A percentile compares a stretch with the other conserved stretches of the same genome.
These are phyloP conservation scores for Haberlea rhodopensis DNA, from an alignment of 257 asterid species.

Conservation along the genomic window DNA sequence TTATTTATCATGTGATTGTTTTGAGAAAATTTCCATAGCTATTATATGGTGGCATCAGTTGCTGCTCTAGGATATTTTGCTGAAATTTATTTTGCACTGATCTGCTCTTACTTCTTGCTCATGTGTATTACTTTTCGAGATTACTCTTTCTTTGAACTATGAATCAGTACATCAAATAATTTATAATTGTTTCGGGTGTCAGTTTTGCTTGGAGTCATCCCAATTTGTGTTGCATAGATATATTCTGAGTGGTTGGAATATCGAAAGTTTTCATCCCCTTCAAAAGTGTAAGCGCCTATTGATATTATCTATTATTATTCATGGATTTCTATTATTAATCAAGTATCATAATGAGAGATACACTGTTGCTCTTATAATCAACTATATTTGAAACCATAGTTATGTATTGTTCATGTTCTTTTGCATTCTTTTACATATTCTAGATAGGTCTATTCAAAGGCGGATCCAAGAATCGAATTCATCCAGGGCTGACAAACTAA, in stretches of 20 bases:
- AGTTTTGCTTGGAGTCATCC: slow-evolving; percentile 76
- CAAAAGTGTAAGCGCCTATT: slow-evolving; percentile 78
- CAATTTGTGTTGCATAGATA: slow-evolving; percentile 69
- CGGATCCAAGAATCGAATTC: no score
- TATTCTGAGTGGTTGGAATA: slow-evolving; percentile 89
- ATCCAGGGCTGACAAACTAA: no score
- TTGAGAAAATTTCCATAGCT: neutral
- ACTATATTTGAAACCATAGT: neutral
- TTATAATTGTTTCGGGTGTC: slow-evolving; percentile 66
- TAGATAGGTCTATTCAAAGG: no score
- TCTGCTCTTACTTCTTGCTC: neutral
- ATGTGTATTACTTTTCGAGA: neutral
- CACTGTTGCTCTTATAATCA: slow-evolving; percentile 10
- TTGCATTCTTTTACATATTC: no score
- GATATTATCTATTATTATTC: slow-evolving; percentile 1
- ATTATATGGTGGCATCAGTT: neutral
- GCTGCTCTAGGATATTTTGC: neutral
- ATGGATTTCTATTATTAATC: neutral
- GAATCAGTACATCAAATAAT: slow-evolving; percentile 3
- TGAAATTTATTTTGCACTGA: no score
- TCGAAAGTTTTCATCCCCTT: slow-evolving; percentile 51
- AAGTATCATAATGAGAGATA: slow-evolving; percentile 1
- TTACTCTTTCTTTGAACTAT: neutral
- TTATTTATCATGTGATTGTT: no score
- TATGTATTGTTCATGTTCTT: no score